A percentile compares a stretch with the other conserved stretches of the same genome.
phyloP scores from a whole-genome alignment of 495 filamentous ascomycete species.

The Xylaria nigripes region DNA sequence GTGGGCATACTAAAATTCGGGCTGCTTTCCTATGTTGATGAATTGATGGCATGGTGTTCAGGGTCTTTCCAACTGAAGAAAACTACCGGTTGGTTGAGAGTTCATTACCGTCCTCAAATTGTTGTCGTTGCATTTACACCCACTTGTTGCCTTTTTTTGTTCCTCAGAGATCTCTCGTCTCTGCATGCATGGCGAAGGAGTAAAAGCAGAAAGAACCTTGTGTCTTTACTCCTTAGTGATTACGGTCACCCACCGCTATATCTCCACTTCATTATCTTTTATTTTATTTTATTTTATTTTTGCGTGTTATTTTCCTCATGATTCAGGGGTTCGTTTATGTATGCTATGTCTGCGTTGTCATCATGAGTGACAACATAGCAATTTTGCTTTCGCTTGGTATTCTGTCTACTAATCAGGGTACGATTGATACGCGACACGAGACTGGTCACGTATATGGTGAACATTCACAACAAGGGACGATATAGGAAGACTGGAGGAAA shows the following conservation, averaged over 20 bases:
- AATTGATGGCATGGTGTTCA: constrained; percentile 21
- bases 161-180: not conserved
- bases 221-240: not conserved
- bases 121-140: constrained; percentile 2
- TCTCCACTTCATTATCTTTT: not conserved
- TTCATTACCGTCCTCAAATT: not conserved
- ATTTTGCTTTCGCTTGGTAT: not conserved
- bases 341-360: too few species aligned
- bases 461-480: too few species aligned
- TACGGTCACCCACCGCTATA: not conserved
- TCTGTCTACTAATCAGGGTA: too few species aligned
- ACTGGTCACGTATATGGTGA: too few species aligned
- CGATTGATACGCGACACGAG: too few species aligned
- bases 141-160: not conserved
- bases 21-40: constrained; percentile 21
- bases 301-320: not conserved
- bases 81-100: not conserved
- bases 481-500: too few species aligned
- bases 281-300: not conserved
- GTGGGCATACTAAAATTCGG: constrained; percentile 15
- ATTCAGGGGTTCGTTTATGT: not conserved
- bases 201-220: not conserved
- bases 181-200: not conserved
- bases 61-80: not conserved
- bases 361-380: too few species aligned